Conservation (phyloP, 139 green algal species). For the Micromonas commoda region DNA sequence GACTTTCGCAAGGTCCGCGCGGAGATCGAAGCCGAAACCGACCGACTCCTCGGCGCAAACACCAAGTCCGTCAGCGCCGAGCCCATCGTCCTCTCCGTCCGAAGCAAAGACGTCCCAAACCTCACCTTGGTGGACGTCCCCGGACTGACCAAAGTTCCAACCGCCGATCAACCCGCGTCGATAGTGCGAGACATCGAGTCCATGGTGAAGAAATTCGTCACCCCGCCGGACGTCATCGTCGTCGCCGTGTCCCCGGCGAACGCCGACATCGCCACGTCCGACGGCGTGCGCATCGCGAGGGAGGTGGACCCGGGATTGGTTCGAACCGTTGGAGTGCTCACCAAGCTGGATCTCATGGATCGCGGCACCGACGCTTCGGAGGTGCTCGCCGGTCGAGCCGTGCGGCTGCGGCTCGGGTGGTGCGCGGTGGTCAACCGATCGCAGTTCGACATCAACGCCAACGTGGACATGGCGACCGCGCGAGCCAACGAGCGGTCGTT, state of each 20-base stretch:
- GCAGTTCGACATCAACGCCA: slow-evolving; percentile 34
- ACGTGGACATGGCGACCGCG: slow-evolving; percentile 34
- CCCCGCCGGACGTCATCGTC: slow-evolving; percentile 73
- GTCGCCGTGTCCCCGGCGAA: slow-evolving; percentile 95
- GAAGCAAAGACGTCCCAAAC: slow-evolving; percentile 65
- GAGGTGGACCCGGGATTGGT: slow-evolving; percentile 62
- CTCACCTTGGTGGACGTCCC: slow-evolving; percentile 76
- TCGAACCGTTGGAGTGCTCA: slow-evolving; percentile 42
- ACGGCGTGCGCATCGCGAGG: slow-evolving; percentile 85
- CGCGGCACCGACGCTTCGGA: slow-evolving; percentile 74
- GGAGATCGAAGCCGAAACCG: slow-evolving; percentile 89
- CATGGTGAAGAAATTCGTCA: slow-evolving; percentile 83
- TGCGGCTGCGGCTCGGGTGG: not conserved
- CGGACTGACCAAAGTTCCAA: slow-evolving; percentile 80
- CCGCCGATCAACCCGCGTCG: slow-evolving; percentile 63
- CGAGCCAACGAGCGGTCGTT: slow-evolving; percentile 36
- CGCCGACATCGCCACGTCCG: slow-evolving; percentile 85
- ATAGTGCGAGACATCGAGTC: slow-evolving; percentile 49
- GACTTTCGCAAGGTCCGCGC: slow-evolving; percentile 80
- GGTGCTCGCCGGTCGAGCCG: not conserved
- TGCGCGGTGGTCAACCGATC: not conserved
- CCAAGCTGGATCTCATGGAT: slow-evolving; percentile 95
- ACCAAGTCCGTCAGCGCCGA: slow-evolving; percentile 90
- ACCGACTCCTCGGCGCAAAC: slow-evolving; percentile 61
- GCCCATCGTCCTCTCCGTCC: slow-evolving; percentile 90